Percentiles rank a stretch among this genome's conserved stretches.
These are phyloP conservation scores for Fusarium zealandicum DNA, from an alignment of 2,329 filamentous ascomycete species.

Conservation along the genomic window DNA sequence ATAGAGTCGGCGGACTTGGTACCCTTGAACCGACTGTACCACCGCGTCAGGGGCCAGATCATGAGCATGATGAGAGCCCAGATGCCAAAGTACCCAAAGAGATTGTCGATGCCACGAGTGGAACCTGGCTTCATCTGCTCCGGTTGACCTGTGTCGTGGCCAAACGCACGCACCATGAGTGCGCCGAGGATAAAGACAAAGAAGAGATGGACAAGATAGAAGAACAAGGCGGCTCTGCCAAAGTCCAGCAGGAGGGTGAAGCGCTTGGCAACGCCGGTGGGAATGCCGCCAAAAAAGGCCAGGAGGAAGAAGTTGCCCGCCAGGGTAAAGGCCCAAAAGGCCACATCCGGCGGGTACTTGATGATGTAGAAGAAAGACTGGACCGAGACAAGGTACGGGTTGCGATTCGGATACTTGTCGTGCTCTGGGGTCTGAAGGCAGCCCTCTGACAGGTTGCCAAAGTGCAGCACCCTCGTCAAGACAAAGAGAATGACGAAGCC, in stretches of 20 bases:
- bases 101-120: conserved; percentile 46
- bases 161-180: conserved; percentile 43
- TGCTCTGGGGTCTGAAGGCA: conserved; percentile 53
- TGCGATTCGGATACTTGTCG: conserved; percentile 38
- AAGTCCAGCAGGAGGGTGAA: conserved; percentile 51
- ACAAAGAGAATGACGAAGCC: conserved; percentile 50
- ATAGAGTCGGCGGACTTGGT: conserved; percentile 51
- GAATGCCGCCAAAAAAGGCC: conserved; percentile 47
- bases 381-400: conserved; percentile 52
- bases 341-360: conserved; percentile 57
- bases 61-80: conserved; percentile 48
- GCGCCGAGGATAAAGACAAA: conserved; percentile 42
- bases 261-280: conserved; percentile 40
- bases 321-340: conserved; percentile 53
- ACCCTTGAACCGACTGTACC: conserved; percentile 54
- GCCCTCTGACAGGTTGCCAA: conserved; percentile 54
- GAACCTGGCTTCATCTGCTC: conserved; percentile 39
- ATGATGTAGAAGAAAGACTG: conserved; percentile 55
- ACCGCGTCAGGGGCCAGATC: conserved; percentile 52
- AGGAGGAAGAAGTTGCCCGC: conserved; percentile 50
- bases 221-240: conserved; percentile 56
- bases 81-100: conserved; percentile 48
- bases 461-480: conserved; percentile 49
- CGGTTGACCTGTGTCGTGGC: conserved; percentile 43
- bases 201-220: conserved; percentile 52